A percentile compares a stretch with the other conserved stretches of the same genome.
Evolutionary conservation across 352 stramenopile species (phyloP).

Genomic region (Blastocystis sp.): DNA sequence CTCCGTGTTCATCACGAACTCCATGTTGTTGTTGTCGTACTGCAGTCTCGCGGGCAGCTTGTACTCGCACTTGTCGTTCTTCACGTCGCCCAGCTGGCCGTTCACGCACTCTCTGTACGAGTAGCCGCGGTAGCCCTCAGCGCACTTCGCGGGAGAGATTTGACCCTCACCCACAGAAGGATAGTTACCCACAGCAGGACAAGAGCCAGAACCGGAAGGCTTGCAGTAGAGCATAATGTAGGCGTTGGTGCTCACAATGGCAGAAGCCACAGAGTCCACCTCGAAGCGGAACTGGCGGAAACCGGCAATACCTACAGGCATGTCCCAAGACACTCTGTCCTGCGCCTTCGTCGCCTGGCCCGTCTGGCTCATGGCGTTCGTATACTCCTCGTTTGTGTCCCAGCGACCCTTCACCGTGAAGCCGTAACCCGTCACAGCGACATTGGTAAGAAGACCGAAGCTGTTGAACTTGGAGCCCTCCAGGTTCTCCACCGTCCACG

Average conservation of each 20-base stretch:
- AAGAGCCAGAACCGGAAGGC: neutral
- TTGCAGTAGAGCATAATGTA: conserved; percentile 7
- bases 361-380: neutral
- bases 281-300: conserved; percentile 1
- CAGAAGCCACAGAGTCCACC: neutral
- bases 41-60: conserved; percentile 2
- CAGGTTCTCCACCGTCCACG: conserved; percentile 40
- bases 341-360: neutral
- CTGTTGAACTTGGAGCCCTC: conserved; percentile 30
- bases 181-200: conserved; percentile 40
- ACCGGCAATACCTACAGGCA: conserved; percentile 33
- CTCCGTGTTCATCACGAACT: conserved; percentile 7
- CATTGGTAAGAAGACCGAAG: neutral
- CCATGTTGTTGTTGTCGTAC: neutral
- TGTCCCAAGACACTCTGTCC: neutral
- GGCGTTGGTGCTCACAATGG: neutral
- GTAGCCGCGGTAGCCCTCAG: conserved; percentile 41
- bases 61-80: conserved; percentile 9
- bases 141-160: conserved; percentile 15
- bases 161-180: conserved; percentile 52
- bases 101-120: conserved; percentile 26
- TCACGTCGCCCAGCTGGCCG: conserved; percentile 28
- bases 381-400: neutral
- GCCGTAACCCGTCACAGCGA: neutral
- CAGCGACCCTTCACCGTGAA: neutral